Percentiles rank a stretch among this genome's conserved stretches.
phyloP scores from a whole-genome alignment of 495 filamentous ascomycete genomes.

The Trichoderma gamsii region DNA sequence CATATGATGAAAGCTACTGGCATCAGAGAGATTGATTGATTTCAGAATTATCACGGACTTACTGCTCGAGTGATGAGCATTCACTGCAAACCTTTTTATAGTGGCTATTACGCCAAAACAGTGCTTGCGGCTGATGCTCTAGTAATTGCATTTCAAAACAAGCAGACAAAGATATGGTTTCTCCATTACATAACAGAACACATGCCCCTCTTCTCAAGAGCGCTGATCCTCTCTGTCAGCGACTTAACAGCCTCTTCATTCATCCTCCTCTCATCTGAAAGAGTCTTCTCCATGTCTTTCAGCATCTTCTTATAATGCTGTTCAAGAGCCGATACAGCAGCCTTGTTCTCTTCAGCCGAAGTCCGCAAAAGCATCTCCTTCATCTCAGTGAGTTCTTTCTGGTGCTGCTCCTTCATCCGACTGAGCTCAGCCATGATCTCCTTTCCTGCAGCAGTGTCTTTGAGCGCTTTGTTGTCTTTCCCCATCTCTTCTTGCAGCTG shows the following conservation, averaged over 20 bases:
- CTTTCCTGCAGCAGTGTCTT: neutral
- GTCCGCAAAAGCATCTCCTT: slow-evolving; percentile 1
- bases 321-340: neutral
- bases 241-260: slow-evolving; percentile 1
- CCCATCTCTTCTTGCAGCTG: slow-evolving; percentile 1
- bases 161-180: too few relatives aligned
- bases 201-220: neutral
- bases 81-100: too few relatives aligned
- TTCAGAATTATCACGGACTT: too few relatives aligned
- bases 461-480: slow-evolving; percentile 4
- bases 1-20: too few relatives aligned
- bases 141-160: too few relatives aligned
- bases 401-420: neutral
- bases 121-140: too few relatives aligned
- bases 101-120: too few relatives aligned
- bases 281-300: neutral
- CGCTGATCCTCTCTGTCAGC: slow-evolving; percentile 1
- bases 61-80: too few relatives aligned
- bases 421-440: neutral
- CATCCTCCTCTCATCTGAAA: slow-evolving; percentile 6
- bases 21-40: too few relatives aligned
- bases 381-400: neutral
- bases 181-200: neutral
- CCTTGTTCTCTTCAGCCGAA: neutral
- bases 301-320: slow-evolving; percentile 2